Conservation (phyloP, 2,329 filamentous ascomycete genomes). For the Neofusicoccum kwambonambiense region DNA sequence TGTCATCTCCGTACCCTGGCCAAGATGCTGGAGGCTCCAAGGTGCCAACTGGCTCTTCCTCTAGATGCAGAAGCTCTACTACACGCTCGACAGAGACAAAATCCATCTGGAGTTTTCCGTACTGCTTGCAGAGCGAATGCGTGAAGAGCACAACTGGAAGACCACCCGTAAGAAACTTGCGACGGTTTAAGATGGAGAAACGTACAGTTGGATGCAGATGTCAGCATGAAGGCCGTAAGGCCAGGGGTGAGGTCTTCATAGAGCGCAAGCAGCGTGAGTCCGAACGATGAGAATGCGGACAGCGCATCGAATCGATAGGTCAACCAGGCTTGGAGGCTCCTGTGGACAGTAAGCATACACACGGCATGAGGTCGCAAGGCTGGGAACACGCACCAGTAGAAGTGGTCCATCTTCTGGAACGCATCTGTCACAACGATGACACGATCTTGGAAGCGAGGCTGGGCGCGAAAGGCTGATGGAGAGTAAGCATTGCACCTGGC, state of each 20-base stretch:
- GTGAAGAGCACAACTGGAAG: slow-evolving; percentile 59
- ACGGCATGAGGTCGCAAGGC: not conserved
- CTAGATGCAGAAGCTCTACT: slow-evolving; percentile 75
- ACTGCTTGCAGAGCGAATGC: slow-evolving; percentile 72
- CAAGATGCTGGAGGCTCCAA: slow-evolving; percentile 71
- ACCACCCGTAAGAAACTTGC: not conserved
- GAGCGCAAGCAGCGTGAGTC: slow-evolving; percentile 71
- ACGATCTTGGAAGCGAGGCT: slow-evolving; percentile 74
- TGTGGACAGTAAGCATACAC: not conserved
- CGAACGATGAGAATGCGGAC: slow-evolving; percentile 71
- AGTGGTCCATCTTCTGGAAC: slow-evolving; percentile 94
- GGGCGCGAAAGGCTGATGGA: slow-evolving; percentile 69
- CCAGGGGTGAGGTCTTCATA: slow-evolving; percentile 74
- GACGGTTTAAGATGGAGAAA: not conserved
- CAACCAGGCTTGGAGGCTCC: slow-evolving; percentile 77
- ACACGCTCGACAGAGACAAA: slow-evolving; percentile 89
- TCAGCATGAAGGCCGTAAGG: slow-evolving; percentile 78
- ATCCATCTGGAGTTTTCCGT: slow-evolving; percentile 85
- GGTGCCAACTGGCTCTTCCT: slow-evolving; percentile 69
- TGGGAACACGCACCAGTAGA: slow-evolving; percentile 66
- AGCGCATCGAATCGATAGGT: slow-evolving; percentile 73
- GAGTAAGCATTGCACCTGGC: not conserved
- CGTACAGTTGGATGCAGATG: slow-evolving; percentile 63
- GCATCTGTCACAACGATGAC: slow-evolving; percentile 80
- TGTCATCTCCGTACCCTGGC: slow-evolving; percentile 63